Conservation (phyloP, 225 moss, liverwort and hornwort genomes). For the Polytrichum formosum region DNA sequence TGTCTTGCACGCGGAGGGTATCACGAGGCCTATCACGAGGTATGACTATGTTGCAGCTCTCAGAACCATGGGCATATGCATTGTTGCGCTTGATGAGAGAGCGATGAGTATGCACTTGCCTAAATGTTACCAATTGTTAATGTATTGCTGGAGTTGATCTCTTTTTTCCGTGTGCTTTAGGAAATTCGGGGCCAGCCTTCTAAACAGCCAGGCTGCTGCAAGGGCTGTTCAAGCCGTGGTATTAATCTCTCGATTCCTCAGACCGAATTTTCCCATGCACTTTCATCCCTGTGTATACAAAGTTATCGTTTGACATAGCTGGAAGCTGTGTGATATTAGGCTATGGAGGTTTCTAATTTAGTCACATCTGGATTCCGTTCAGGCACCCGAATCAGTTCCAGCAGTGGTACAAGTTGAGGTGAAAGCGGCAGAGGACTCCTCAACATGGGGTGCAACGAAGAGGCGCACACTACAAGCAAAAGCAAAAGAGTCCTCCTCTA, state of each 20-base stretch:
- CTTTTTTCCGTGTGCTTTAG: constrained; percentile 4
- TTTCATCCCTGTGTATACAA: too few species aligned
- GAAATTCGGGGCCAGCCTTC: constrained; percentile 44
- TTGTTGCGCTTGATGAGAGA: too few species aligned
- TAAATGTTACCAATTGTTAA: too few species aligned
- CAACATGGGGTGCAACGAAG: constrained; percentile 82
- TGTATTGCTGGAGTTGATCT: too few species aligned
- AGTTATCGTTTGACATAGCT: too few species aligned
- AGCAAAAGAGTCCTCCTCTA: constrained; percentile 13
- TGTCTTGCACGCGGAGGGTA: constrained; percentile 22
- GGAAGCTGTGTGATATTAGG: too few species aligned
- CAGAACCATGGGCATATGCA: too few species aligned
- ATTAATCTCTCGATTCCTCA: too few species aligned
- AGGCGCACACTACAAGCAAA: constrained; percentile 55
- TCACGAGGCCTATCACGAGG: constrained; percentile 51
- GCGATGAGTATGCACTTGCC: too few species aligned
- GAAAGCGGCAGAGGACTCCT: constrained; percentile 41
- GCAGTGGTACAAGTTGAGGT: constrained; percentile 20
- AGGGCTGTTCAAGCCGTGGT: constrained; percentile 5
- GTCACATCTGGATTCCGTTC: too few species aligned
- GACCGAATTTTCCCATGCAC: too few species aligned
- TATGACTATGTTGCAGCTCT: neutral
- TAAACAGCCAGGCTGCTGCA: constrained; percentile 22
- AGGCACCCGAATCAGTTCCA: neutral
- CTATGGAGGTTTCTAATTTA: too few species aligned